These are phyloP conservation scores for Isabelozyma gotoi DNA, from an alignment of 805 yeast genomes.

Conservation along the genomic window DNA sequence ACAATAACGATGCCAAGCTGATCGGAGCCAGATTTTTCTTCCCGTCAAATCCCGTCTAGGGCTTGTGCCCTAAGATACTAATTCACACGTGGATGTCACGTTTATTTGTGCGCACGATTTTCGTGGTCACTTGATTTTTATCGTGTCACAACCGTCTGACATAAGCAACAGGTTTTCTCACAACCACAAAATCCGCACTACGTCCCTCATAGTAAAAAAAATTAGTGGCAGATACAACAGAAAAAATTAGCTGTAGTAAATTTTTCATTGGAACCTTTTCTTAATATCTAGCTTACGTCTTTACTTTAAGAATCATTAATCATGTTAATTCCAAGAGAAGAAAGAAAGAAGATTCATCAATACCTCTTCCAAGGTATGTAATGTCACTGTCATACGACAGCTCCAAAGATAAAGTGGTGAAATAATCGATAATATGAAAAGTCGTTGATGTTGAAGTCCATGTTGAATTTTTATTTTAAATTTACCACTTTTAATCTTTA, in stretches of 20 bases:
- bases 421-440: background rate
- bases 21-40: no score
- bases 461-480: no score
- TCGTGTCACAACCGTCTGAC: background rate
- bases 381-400: conserved; percentile 1
- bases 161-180: background rate
- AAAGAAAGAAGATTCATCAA: conserved; percentile 98
- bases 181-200: background rate
- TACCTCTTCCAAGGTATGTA: conserved; percentile 97
- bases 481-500: no score
- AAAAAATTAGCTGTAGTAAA: background rate
- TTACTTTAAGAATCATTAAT: conserved; percentile 12
- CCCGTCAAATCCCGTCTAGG: no score
- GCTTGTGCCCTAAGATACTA: background rate
- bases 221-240: background rate
- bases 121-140: no score
- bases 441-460: background rate
- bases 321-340: conserved; percentile 99
- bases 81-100: background rate
- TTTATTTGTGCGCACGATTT: background rate
- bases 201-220: background rate
- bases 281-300: background rate
- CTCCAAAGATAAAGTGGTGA: background rate
- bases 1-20: no score
- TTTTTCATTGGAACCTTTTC: background rate